A percentile compares a stretch with the other conserved stretches of the same genome.
These are phyloP conservation scores for Candida boleticola DNA, from an alignment of 805 yeast species.

Conservation along the genomic window DNA sequence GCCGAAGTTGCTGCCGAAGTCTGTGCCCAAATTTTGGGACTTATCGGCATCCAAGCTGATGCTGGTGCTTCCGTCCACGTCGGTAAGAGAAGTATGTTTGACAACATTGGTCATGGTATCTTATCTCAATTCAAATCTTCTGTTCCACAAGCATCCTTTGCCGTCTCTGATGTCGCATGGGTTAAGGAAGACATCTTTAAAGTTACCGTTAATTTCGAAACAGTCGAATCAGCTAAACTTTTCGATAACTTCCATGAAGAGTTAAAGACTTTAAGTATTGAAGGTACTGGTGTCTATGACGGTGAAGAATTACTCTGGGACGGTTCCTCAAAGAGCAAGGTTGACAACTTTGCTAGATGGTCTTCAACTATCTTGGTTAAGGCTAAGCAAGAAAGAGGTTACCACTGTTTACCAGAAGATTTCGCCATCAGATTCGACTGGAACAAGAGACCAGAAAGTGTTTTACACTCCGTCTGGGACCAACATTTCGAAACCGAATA, in stretches of 20 bases:
- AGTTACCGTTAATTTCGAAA: conserved; percentile 22
- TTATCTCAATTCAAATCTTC: conserved; percentile 7
- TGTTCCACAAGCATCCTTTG: conserved; percentile 23
- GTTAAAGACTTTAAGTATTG: conserved; percentile 15
- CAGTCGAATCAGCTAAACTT: conserved; percentile 19
- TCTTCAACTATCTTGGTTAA: conserved; percentile 19
- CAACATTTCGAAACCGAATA: conserved; percentile 15
- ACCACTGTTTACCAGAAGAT: conserved; percentile 23
- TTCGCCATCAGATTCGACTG: conserved; percentile 18
- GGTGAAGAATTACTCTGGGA: conserved; percentile 11
- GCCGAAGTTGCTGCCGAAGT: conserved; percentile 10
- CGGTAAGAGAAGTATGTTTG: conserved; percentile 8
- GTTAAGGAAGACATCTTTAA: conserved; percentile 18
- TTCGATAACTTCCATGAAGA: conserved; percentile 12
- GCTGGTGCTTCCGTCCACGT: conserved; percentile 8
- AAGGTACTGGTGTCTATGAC: conserved; percentile 21
- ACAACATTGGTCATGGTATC: conserved; percentile 9
- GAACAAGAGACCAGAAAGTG: conserved; percentile 11
- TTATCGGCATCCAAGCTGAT: conserved; percentile 9
- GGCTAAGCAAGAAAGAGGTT: conserved; percentile 14
- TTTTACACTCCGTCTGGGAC: conserved; percentile 14
- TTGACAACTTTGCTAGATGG: conserved; percentile 20
- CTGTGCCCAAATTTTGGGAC: conserved; percentile 9
- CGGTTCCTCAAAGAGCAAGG: conserved; percentile 7
- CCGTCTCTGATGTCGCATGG: conserved; percentile 20